Evolutionary conservation across 129 eudicot species (phyloP).

Genomic region (Flaveria ramosissima): DNA sequence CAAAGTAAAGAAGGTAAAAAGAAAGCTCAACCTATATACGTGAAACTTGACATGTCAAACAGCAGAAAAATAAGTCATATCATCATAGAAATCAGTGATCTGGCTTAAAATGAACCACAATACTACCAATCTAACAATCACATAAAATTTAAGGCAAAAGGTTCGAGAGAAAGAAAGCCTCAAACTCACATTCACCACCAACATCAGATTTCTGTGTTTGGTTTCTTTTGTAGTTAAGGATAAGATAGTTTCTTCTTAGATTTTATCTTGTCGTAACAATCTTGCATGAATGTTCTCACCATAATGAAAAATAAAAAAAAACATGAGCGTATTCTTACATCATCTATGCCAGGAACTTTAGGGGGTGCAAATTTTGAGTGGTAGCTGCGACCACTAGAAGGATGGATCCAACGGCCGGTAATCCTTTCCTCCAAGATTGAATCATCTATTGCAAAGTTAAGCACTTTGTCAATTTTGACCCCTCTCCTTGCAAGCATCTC

Average conservation of each 20-base stretch:
- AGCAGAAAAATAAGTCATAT: slow-evolving; percentile 5
- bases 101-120: not conserved
- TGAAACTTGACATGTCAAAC: slow-evolving; percentile 21
- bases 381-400: slow-evolving; percentile 87
- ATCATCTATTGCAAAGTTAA: slow-evolving; percentile 97
- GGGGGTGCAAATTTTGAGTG: slow-evolving; percentile 95
- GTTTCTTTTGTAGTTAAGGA: not conserved
- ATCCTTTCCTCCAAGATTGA: slow-evolving; percentile 90
- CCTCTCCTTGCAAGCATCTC: slow-evolving; percentile 86
- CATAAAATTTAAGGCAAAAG: not conserved
- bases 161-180: not conserved
- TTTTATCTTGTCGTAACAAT: not conserved
- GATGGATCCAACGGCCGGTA: slow-evolving; percentile 95
- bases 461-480: slow-evolving; percentile 73
- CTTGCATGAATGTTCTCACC: slow-evolving; percentile 9
- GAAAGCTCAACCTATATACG: not conserved
- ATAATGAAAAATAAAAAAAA: slow-evolving; percentile 7
- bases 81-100: not conserved
- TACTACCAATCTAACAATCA: not conserved
- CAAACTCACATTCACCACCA: not conserved
- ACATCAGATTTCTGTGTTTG: not conserved
- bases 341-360: slow-evolving; percentile 76
- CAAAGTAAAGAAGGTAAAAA: not conserved
- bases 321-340: slow-evolving; percentile 50
- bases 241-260: not conserved